Conservation (phyloP, 1,139 yeast species). For the Kluyveromyces marxianus region DNA sequence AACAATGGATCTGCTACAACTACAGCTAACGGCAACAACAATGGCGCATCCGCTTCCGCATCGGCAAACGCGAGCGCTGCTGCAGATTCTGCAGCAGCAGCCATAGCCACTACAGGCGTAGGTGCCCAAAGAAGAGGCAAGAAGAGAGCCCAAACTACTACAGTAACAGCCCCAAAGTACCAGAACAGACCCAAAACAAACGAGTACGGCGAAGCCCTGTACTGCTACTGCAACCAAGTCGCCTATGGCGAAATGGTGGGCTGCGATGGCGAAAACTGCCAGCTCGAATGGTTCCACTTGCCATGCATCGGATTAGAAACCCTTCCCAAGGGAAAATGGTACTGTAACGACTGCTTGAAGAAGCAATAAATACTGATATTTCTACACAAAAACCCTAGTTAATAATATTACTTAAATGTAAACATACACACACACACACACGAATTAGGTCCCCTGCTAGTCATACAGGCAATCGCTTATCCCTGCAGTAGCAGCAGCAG, state of each 20-base stretch:
- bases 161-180: neutral
- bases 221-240: constrained; percentile 93
- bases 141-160: constrained; percentile 3
- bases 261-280: constrained; percentile 91
- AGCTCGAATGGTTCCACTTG: constrained; percentile 93
- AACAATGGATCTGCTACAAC: neutral
- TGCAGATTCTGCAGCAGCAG: neutral
- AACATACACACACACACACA: neutral
- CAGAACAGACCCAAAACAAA: constrained; percentile 19
- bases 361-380: neutral
- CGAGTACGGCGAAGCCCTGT: constrained; percentile 55
- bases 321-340: constrained; percentile 96
- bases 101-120: neutral
- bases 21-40: neutral
- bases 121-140: constrained; percentile 14
- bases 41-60: too few species aligned
- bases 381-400: neutral
- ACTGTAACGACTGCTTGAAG: constrained; percentile 72
- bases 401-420: neutral
- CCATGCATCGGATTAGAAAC: constrained; percentile 90
- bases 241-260: constrained; percentile 99
- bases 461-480: neutral
- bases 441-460: too few species aligned
- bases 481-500: too few species aligned
- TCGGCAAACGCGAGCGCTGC: neutral